A percentile compares a stretch with the other conserved stretches of the same genome.
Evolutionary conservation across 2,329 filamentous ascomycete genomes (phyloP).

Genomic region (Xylaria sp.): DNA sequence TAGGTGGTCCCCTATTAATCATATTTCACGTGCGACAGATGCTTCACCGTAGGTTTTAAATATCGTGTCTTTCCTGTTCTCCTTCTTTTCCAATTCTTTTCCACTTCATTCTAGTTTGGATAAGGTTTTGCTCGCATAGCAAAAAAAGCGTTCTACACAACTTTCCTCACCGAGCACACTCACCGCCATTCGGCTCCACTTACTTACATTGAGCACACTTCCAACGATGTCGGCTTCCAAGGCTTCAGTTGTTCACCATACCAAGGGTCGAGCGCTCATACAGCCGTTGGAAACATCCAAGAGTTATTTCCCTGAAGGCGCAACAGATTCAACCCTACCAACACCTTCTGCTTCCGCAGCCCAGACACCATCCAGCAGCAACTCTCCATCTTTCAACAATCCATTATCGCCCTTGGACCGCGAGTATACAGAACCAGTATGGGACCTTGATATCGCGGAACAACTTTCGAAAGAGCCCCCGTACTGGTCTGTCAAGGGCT

Average conservation of each 20-base stretch:
- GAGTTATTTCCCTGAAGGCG: slow-evolving; percentile 41
- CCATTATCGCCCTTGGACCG: slow-evolving; percentile 47
- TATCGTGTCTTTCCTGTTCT: too few species aligned
- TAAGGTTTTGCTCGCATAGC: neutral
- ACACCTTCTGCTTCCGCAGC: neutral
- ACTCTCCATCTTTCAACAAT: slow-evolving; percentile 34
- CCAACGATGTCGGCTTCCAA: slow-evolving; percentile 24
- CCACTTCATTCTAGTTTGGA: neutral
- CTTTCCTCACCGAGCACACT: neutral
- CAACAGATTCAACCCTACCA: slow-evolving; percentile 11
- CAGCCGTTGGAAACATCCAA: slow-evolving; percentile 37
- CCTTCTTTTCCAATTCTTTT: neutral
- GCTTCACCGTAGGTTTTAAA: too few species aligned
- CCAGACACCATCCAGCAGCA: slow-evolving; percentile 23
- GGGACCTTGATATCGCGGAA: slow-evolving; percentile 47
- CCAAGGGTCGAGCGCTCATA: slow-evolving; percentile 1
- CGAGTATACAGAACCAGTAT: slow-evolving; percentile 41
- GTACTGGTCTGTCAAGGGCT: slow-evolving; percentile 47
- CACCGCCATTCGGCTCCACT: neutral
- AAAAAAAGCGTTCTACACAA: neutral
- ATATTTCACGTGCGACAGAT: neutral
- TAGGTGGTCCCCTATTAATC: neutral
- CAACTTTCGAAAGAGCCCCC: slow-evolving; percentile 48
- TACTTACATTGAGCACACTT: neutral
- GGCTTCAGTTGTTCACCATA: neutral